Evolutionary conservation across 2,329 filamentous ascomycete species (phyloP).

Genomic region (Venturia nashicola): DNA sequence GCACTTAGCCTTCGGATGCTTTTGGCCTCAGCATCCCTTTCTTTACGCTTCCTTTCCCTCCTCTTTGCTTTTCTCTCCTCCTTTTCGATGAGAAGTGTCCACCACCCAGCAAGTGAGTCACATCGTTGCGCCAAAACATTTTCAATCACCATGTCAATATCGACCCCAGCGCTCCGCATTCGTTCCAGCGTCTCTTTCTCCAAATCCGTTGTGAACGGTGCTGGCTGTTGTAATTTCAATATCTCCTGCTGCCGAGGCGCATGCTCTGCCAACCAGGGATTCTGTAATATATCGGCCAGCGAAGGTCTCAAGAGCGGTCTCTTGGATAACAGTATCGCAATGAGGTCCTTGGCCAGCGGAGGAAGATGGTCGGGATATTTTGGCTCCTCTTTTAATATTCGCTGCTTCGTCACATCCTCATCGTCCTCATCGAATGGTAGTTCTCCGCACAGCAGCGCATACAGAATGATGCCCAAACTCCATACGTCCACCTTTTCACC

Average conservation of each 20-base stretch:
- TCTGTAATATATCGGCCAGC: constrained; percentile 71
- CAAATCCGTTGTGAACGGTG: constrained; percentile 72
- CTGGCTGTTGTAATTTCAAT: constrained; percentile 64
- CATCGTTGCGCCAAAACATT: constrained; percentile 84
- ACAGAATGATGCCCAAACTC: constrained; percentile 77
- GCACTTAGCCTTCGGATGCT: constrained; percentile 73
- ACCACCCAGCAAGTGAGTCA: constrained; percentile 88
- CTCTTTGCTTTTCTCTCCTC: constrained; percentile 77
- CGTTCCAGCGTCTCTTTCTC: constrained; percentile 87
- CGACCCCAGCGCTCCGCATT: constrained; percentile 87
- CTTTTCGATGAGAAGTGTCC: constrained; percentile 87
- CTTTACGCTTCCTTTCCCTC: constrained; percentile 70
- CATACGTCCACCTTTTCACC: constrained; percentile 97
- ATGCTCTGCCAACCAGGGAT: constrained; percentile 79
- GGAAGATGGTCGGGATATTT: constrained; percentile 73
- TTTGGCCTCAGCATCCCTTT: constrained; percentile 71
- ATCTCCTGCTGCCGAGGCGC: constrained; percentile 83
- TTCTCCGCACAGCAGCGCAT: constrained; percentile 70
- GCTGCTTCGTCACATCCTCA: constrained; percentile 72
- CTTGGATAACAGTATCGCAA: constrained; percentile 78
- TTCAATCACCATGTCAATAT: constrained; percentile 89
- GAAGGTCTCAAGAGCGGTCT: constrained; percentile 71
- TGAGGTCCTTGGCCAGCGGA: constrained; percentile 61
- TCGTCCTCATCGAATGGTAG: constrained; percentile 95
- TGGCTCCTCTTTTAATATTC: constrained; percentile 77